Conservation (phyloP, 108 stramenopile genomes). For the Stephanodiscus triporus region DNA sequence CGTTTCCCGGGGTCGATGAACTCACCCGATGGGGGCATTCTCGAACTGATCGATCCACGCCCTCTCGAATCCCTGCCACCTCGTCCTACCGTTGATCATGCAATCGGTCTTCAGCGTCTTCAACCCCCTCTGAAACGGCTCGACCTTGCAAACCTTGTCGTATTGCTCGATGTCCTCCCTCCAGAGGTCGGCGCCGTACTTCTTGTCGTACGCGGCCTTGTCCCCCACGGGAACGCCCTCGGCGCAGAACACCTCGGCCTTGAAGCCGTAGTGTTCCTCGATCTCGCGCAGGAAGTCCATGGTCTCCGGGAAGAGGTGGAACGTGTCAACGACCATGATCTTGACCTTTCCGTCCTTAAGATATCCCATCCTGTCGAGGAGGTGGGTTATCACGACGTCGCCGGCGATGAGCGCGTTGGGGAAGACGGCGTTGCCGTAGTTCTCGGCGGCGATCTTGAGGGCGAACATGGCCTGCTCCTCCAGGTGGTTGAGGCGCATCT, state of each 20-base stretch:
- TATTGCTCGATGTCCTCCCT: conserved; percentile 97
- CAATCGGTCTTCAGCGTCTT: conserved; percentile 93
- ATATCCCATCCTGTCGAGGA: conserved; percentile 85
- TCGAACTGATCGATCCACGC: conserved; percentile 94
- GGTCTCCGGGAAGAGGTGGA: conserved; percentile 96
- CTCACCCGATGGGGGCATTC: conserved; percentile 88
- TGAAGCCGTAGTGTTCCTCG: conserved; percentile 93
- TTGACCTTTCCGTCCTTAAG: conserved; percentile 76
- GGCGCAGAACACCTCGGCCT: conserved; percentile 93
- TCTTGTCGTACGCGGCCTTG: conserved; percentile 86
- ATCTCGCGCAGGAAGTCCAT: conserved; percentile 86
- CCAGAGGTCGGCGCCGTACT: conserved; percentile 96
- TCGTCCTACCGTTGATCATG: conserved; percentile 97
- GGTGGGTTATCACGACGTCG: conserved; percentile 88
- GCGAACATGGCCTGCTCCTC: conserved; percentile 93
- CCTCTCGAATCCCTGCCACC: conserved; percentile 98
- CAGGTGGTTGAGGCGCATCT: conserved; percentile 88
- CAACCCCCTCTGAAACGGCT: conserved; percentile 96
- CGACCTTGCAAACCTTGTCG: conserved; percentile 97
- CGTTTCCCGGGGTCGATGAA: neutral
- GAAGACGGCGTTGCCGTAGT: conserved; percentile 88
- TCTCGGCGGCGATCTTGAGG: conserved; percentile 86
- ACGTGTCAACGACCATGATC: conserved; percentile 95
- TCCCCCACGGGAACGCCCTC: conserved; percentile 87
- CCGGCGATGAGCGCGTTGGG: conserved; percentile 94